Conservation (phyloP, 495 filamentous ascomycete genomes). For the Penicillium chermesinum region DNA sequence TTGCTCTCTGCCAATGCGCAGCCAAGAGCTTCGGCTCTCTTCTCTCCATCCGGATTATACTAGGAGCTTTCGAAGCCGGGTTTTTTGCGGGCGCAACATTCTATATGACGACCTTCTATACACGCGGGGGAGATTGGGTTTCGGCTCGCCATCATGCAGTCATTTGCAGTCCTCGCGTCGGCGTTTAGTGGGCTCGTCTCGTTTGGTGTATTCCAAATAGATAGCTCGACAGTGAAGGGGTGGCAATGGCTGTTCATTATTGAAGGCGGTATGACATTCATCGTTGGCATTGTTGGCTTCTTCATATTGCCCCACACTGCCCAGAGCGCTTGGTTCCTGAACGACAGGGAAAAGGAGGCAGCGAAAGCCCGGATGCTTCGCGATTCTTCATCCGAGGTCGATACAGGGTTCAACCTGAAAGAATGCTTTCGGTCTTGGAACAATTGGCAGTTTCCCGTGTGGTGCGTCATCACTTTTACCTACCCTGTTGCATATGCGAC, state of each 20-base stretch:
- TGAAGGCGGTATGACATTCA: conserved; percentile 58
- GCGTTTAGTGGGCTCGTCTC: conserved; percentile 63
- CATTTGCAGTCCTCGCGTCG: conserved; percentile 60
- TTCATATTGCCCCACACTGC: conserved; percentile 59
- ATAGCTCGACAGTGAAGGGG: conserved; percentile 40
- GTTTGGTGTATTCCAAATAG: conserved; percentile 66
- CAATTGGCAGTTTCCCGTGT: conserved; percentile 33
- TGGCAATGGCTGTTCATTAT: conserved; percentile 76
- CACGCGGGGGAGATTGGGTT: conserved; percentile 61
- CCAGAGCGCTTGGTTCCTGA: conserved; percentile 56
- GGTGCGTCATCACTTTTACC: conserved; percentile 30
- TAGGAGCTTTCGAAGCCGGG: conserved; percentile 56
- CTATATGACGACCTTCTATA: conserved; percentile 52
- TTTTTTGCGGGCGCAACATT: conserved; percentile 60
- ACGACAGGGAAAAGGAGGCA: conserved; percentile 45
- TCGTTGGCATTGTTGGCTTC: conserved; percentile 55
- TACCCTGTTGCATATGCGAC: conserved; percentile 34
- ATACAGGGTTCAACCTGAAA: conserved; percentile 22
- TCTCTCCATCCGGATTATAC: conserved; percentile 39
- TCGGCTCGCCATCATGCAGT: conserved; percentile 67
- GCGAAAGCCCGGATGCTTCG: conserved; percentile 23
- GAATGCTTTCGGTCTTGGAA: conserved; percentile 26
- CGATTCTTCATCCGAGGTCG: conserved; percentile 27
- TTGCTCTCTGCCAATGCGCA: conserved; percentile 35
- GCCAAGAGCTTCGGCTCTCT: conserved; percentile 51